Conservation (phyloP, 352 stramenopile species). For the Globisporangium yorkense region DNA sequence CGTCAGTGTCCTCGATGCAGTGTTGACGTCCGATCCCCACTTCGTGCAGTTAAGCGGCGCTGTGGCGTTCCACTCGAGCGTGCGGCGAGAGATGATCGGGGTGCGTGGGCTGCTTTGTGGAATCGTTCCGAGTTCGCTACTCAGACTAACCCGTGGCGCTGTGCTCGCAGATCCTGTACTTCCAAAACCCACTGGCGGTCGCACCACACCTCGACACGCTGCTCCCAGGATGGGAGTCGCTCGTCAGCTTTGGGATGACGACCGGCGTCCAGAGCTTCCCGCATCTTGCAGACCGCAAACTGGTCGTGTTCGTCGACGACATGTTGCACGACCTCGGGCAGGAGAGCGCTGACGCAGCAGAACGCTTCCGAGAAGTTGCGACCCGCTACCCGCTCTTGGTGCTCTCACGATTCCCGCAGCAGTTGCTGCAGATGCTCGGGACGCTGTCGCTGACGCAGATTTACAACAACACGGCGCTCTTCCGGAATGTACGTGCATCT, state of each 20-base stretch:
- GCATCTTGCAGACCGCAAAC: slow-evolving; percentile 12
- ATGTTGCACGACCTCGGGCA: slow-evolving; percentile 34
- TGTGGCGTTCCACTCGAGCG: slow-evolving; percentile 11
- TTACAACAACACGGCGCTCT: slow-evolving; percentile 54
- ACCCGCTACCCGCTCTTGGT: slow-evolving; percentile 52
- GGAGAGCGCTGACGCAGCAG: slow-evolving; percentile 41
- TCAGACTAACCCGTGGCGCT: background rate
- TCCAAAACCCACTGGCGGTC: slow-evolving; percentile 44
- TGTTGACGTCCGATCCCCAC: slow-evolving; percentile 32
- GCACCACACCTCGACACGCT: slow-evolving; percentile 39
- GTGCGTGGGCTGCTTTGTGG: slow-evolving; percentile 20
- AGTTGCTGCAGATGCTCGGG: slow-evolving; percentile 45
- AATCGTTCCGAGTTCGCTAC: background rate
- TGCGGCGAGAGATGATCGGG: slow-evolving; percentile 38
- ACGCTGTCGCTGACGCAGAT: slow-evolving; percentile 60
- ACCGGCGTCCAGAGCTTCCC: slow-evolving; percentile 9
- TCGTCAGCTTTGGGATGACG: slow-evolving; percentile 27
- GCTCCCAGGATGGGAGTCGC: slow-evolving; percentile 49
- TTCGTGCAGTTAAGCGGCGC: slow-evolving; percentile 18
- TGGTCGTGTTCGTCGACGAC: slow-evolving; percentile 42
- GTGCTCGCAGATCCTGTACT: slow-evolving; percentile 42
- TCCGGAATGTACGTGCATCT: slow-evolving; percentile 43
- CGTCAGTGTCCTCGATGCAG: slow-evolving; percentile 38
- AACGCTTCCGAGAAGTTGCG: slow-evolving; percentile 52
- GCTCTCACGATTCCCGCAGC: slow-evolving; percentile 39